Evolutionary conservation across 768 basidiomycete genomes (phyloP).

Genomic region (Mycena haematopus): DNA sequence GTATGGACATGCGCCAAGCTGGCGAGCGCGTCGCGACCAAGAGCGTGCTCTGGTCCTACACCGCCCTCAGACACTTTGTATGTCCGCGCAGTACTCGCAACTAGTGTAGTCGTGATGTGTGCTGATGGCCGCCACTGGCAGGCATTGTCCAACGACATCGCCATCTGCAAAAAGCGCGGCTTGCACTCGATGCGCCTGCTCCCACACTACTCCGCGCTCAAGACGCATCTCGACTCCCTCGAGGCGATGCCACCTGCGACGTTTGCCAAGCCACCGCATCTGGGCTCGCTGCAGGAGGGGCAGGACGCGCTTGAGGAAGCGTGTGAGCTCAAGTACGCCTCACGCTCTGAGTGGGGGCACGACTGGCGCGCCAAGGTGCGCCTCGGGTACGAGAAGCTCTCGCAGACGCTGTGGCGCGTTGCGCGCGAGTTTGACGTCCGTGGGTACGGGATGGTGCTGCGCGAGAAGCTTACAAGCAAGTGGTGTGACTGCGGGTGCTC

Average conservation of each 20-base stretch:
- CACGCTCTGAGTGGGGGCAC: constrained; percentile 51
- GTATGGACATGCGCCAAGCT: constrained; percentile 80
- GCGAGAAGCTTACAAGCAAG: constrained; percentile 75
- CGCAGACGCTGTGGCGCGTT: constrained; percentile 72
- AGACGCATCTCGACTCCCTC: constrained; percentile 65
- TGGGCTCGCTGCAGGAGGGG: constrained; percentile 64
- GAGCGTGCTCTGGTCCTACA: constrained; percentile 82
- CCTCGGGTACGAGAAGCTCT: constrained; percentile 67
- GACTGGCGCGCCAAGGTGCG: constrained; percentile 68
- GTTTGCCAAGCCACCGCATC: constrained; percentile 71
- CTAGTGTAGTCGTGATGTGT: background rate
- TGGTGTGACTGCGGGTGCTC: constrained; percentile 87
- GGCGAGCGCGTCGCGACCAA: constrained; percentile 82
- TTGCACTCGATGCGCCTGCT: constrained; percentile 71
- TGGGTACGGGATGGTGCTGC: constrained; percentile 71
- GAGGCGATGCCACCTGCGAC: constrained; percentile 61
- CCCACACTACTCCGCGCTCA: constrained; percentile 64
- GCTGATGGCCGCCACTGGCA: background rate
- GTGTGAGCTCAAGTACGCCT: constrained; percentile 60
- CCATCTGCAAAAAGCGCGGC: constrained; percentile 68
- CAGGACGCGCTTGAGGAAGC: constrained; percentile 70
- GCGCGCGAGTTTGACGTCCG: constrained; percentile 75
- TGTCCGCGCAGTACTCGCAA: background rate
- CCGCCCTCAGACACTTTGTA: constrained; percentile 73
- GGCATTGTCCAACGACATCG: constrained; percentile 69